Evolutionary conservation across 1,284 basidiomycete species (phyloP), one percentile per base, ranked within the genome.

Genomic region (Jaminaea rosea): DNA sequence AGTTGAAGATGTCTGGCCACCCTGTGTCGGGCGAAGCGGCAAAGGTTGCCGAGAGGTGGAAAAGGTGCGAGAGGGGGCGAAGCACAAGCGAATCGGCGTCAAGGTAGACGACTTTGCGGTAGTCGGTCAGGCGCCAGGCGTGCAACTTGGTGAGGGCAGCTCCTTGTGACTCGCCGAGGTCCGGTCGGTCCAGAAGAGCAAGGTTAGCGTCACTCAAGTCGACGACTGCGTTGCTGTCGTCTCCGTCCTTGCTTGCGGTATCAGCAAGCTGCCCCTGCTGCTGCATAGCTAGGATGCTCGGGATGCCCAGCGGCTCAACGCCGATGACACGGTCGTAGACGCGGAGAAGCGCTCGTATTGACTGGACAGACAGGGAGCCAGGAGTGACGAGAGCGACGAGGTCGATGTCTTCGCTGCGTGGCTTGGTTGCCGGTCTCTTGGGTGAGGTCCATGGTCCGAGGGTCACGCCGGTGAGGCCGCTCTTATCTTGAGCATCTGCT

Each of bases 1-100:
- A 93, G 75, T 97, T 98, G 79, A 98, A 97, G 55, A 93, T 91
- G 75, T 98, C 93, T 34, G 93, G 93, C 93, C 93, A 98, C 61
- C 93, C 93, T 26, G 89, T 87, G 75, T 98, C 93, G 4, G 93
- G 89, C 15, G 84, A 86, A 9, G 93, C 93, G 37, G 91, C 86
- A 61, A 80, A 76, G 5, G 60, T 49, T 26, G n/a, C 63, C n/a
- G 28, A 29, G 1, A 64, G 50, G 10, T 42, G 34, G 56, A 69
- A 69, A 29, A 69, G 63, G 45, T 67, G 67, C 13, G 63, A 55
- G 36, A 69, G 47, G 9, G 62, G 63, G 8, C 60, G 58, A 46
- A 94, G 80, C 42, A 92, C 89, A 56, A 98, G 84, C 44, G 91
- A 84, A 75, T 98, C 93, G 61, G 93, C 91, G 76, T 98, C 93